Base-by-base conservation (phyloP, 805 yeast species). In the Zygotorulaspora sp. region DNA sequence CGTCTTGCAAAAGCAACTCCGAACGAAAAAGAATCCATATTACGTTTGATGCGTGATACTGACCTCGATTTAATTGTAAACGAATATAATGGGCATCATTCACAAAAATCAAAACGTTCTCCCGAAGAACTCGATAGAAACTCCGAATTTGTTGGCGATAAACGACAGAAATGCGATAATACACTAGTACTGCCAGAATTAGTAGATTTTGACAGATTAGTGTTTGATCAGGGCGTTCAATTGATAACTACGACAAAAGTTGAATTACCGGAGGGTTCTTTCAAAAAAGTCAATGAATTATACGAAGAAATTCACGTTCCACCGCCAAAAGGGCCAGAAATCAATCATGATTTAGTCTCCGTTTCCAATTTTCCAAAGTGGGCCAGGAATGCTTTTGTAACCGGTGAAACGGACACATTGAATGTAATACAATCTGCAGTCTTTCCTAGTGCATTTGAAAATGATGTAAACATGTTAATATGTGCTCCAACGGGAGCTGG, bases 401-500 rank as follows among this genome's bases (percentile, higher is more conserved):
- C 72, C 0, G 62, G 70, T 1, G 86, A 83, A 53, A 80, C 88
- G 0, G 53, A 71, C 2, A 66, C 80, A 1, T 70, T 92, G 47
- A 92, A 92, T 59, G 66, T 86, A 36, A 75, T 92, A 11, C 99
- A 92, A 60, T 83, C 95, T 1, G 75, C 74, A 44, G 87, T 89
- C 0, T 86, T 63, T 47, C 92, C 92, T 1, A 55, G 67, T n/a
- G 96, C 95, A 0, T 85, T 90, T 47, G 53, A 70, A 3, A 63
- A 74, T 1, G 92, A 85, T 53, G 70, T 71, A 4, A 90, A 89
- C 52, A 57, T 92, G 26, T 65, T 90, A 12, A 66, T 90, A 49
- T 90, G 97, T 71, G 97, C 98, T 1, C 98, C 98, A 5, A 90
- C 98, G 0, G 98, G 98, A 66, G 96, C 96, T 2, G 98, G 98